These are phyloP conservation scores for Lasiodiplodia citricola DNA, from an alignment of 2,329 filamentous ascomycete species.

Conservation along the genomic window DNA sequence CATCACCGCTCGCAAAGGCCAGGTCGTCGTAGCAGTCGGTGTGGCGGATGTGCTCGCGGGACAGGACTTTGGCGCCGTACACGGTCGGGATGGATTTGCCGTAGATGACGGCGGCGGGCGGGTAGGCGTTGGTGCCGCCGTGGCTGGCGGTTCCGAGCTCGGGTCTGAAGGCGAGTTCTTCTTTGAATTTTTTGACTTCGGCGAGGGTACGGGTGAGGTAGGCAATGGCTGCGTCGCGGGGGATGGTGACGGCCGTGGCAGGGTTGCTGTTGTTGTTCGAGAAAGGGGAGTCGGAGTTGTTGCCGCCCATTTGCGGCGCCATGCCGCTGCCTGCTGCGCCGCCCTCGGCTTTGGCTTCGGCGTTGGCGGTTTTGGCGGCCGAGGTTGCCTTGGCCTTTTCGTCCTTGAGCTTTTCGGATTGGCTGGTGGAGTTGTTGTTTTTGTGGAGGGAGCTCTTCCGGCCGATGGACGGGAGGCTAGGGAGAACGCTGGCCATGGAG, in stretches of 20 bases:
- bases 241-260: constrained; percentile 57
- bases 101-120: constrained; percentile 82
- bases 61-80: constrained; percentile 76
- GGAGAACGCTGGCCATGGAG: constrained; percentile 54
- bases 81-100: constrained; percentile 87
- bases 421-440: constrained; percentile 38
- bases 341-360: constrained; percentile 32
- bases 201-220: constrained; percentile 79
- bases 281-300: not conserved
- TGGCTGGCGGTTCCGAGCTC: constrained; percentile 66
- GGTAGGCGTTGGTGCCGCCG: constrained; percentile 73
- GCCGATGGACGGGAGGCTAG: constrained; percentile 37
- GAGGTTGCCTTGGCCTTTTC: constrained; percentile 28
- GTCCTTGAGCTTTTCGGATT: constrained; percentile 25
- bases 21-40: constrained; percentile 85
- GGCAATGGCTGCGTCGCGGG: constrained; percentile 59
- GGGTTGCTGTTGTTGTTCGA: constrained; percentile 29
- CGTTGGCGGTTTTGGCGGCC: constrained; percentile 32
- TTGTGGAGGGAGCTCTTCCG: constrained; percentile 45
- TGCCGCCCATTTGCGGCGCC: constrained; percentile 54
- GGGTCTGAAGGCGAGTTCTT: constrained; percentile 69
- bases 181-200: constrained; percentile 75
- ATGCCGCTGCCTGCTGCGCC: constrained; percentile 43
- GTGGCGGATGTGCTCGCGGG: constrained; percentile 74
- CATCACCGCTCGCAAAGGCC: constrained; percentile 85